These are phyloP conservation scores for Trypanosomatidae sp. DNA, from an alignment of 208 protist species.

Conservation along the genomic window DNA sequence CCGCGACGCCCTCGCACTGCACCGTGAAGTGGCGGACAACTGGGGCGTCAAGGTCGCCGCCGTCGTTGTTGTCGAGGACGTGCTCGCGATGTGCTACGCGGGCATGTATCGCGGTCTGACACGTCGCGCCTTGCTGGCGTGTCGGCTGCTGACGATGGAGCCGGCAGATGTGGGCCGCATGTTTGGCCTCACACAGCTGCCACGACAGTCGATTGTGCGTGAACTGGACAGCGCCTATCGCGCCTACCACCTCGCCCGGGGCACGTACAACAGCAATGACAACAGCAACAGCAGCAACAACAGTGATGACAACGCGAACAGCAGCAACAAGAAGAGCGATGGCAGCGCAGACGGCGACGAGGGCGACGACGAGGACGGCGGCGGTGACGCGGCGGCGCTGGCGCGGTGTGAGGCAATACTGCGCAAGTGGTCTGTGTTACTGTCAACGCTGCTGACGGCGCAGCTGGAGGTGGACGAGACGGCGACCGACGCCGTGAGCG, in stretches of 20 bases:
- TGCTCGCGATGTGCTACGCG: conserved; percentile 29
- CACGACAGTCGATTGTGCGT: conserved; percentile 32
- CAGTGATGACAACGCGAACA: neutral
- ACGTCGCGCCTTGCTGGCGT: conserved; percentile 48
- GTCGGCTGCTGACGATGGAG: conserved; percentile 59
- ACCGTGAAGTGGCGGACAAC: conserved; percentile 67
- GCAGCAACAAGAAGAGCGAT: neutral
- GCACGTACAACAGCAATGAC: neutral
- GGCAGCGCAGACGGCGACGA: neutral
- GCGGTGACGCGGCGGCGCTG: neutral
- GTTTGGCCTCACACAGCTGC: conserved; percentile 28
- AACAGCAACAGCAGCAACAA: neutral
- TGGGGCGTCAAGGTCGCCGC: conserved; percentile 65
- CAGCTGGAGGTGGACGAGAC: too few species aligned
- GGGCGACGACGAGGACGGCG: neutral
- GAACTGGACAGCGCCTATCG: conserved; percentile 71
- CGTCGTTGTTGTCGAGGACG: conserved; percentile 61
- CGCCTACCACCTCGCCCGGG: conserved; percentile 8
- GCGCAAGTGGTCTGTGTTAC: conserved; percentile 12
- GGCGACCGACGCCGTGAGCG: too few species aligned
- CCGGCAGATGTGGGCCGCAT: conserved; percentile 58
- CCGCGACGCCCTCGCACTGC: conserved; percentile 30
- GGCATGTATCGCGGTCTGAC: conserved; percentile 45
- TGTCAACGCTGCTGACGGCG: conserved; percentile 12
- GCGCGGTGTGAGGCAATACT: conserved; percentile 9